Conservation (phyloP, 2,329 filamentous ascomycete genomes). For the Microsporum ferrugineum region DNA sequence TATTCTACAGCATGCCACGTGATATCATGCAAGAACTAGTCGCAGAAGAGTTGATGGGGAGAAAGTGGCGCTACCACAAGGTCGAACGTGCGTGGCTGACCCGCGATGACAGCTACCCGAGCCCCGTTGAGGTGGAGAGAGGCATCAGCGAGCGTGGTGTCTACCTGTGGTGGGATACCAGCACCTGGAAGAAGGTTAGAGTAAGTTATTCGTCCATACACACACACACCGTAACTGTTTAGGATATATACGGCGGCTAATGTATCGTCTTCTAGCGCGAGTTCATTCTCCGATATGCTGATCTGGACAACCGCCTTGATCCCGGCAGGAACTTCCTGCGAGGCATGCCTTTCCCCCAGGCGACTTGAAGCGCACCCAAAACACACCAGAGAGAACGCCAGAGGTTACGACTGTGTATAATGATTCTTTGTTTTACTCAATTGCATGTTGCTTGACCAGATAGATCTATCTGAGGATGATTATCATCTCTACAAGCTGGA, state of each 20-base stretch:
- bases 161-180: conserved; percentile 41
- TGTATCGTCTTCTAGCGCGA: conserved; percentile 27
- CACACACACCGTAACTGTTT: not conserved
- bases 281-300: conserved; percentile 40
- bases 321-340: conserved; percentile 27
- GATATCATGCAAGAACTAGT: conserved; percentile 56
- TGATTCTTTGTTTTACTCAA: not conserved
- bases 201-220: conserved; percentile 22
- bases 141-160: conserved; percentile 41
- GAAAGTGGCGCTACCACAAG: conserved; percentile 44
- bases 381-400: not conserved
- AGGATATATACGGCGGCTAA: not conserved
- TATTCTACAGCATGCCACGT: conserved; percentile 57
- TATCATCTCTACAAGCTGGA: not conserved
- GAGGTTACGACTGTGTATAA: not conserved
- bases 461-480: not conserved
- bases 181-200: conserved; percentile 39
- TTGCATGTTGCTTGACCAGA: not conserved
- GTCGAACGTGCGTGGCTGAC: conserved; percentile 43
- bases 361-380: conserved; percentile 6
- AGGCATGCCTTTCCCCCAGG: conserved; percentile 25
- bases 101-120: conserved; percentile 37
- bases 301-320: conserved; percentile 38
- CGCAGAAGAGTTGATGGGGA: conserved; percentile 48
- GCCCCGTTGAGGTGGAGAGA: conserved; percentile 38